Percentiles rank a stretch among this genome's conserved stretches.
Conservation (phyloP, 2,329 filamentous ascomycete species). For the Epicoccum sorghinum region DNA sequence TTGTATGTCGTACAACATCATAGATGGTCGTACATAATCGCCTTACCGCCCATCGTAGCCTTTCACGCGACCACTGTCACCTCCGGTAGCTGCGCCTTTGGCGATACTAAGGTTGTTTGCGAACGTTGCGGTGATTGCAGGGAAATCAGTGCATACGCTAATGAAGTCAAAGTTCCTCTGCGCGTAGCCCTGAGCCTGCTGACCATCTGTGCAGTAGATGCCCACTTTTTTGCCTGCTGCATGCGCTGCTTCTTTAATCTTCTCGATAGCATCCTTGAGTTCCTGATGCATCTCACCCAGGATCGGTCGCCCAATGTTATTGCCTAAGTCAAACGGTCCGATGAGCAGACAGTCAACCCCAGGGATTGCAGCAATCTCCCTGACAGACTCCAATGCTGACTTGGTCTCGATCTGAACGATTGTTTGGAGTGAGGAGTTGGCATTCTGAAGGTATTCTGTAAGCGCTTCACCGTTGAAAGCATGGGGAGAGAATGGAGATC, state of each 20-base stretch:
- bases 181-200: slow-evolving; percentile 58
- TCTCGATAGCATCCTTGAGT: slow-evolving; percentile 58
- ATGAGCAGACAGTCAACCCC: slow-evolving; percentile 62
- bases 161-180: slow-evolving; percentile 63
- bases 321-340: slow-evolving; percentile 63
- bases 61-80: slow-evolving; percentile 19
- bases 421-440: slow-evolving; percentile 60
- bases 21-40: background rate
- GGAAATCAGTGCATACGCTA: slow-evolving; percentile 53
- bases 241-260: slow-evolving; percentile 58
- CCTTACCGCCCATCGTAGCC: slow-evolving; percentile 30
- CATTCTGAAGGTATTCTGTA: slow-evolving; percentile 59
- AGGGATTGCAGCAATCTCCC: slow-evolving; percentile 59
- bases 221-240: slow-evolving; percentile 60
- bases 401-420: slow-evolving; percentile 57
- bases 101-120: slow-evolving; percentile 42
- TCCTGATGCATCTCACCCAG: slow-evolving; percentile 57
- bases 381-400: slow-evolving; percentile 47
- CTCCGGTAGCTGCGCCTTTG: slow-evolving; percentile 29
- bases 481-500: slow-evolving; percentile 60
- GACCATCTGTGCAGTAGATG: slow-evolving; percentile 61
- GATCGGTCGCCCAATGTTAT: slow-evolving; percentile 62
- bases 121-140: slow-evolving; percentile 52
- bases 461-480: slow-evolving; percentile 50
- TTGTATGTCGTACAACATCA: slow-evolving; percentile 7